Conservation (phyloP, 1,139 yeast genomes). For the Candida sojae region DNA sequence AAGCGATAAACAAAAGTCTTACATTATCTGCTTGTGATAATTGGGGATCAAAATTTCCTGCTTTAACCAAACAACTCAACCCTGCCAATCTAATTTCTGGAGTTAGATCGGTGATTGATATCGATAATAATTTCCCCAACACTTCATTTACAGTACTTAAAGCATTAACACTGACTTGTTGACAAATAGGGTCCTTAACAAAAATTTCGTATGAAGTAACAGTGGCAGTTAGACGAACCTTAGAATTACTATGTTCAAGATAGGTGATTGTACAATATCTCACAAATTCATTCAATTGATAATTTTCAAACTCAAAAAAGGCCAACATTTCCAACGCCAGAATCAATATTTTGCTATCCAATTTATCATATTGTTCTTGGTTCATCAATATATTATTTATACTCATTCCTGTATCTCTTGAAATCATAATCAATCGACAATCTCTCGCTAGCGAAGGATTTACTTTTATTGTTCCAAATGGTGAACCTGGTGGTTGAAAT, state of each 20-base stretch:
- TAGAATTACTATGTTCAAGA: slow-evolving; percentile 75
- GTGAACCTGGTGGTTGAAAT: slow-evolving; percentile 88
- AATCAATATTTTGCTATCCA: slow-evolving; percentile 56
- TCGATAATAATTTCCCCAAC: slow-evolving; percentile 72
- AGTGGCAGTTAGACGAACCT: slow-evolving; percentile 83
- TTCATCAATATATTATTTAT: slow-evolving; percentile 39
- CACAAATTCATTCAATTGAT: slow-evolving; percentile 83
- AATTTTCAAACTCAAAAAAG: slow-evolving; percentile 71
- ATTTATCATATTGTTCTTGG: slow-evolving; percentile 40
- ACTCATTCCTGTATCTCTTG: slow-evolving; percentile 60
- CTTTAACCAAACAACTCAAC: slow-evolving; percentile 59
- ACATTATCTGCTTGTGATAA: slow-evolving; percentile 93
- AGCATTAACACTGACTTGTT: slow-evolving; percentile 83
- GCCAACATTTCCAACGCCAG: slow-evolving; percentile 75
- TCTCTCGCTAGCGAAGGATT: slow-evolving; percentile 69
- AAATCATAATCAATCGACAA: slow-evolving; percentile 72
- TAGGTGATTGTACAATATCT: slow-evolving; percentile 79
- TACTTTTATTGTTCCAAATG: slow-evolving; percentile 65
- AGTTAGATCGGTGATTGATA: slow-evolving; percentile 88
- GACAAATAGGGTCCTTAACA: slow-evolving; percentile 78
- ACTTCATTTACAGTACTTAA: slow-evolving; percentile 84
- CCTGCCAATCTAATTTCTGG: slow-evolving; percentile 84
- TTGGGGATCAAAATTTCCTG: slow-evolving; percentile 83
- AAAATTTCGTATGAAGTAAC: slow-evolving; percentile 81
- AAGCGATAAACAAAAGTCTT: slow-evolving; percentile 77